These are phyloP conservation scores for Atkinsonella texensis DNA, from an alignment of 2,329 filamentous ascomycete genomes.

Conservation along the genomic window DNA sequence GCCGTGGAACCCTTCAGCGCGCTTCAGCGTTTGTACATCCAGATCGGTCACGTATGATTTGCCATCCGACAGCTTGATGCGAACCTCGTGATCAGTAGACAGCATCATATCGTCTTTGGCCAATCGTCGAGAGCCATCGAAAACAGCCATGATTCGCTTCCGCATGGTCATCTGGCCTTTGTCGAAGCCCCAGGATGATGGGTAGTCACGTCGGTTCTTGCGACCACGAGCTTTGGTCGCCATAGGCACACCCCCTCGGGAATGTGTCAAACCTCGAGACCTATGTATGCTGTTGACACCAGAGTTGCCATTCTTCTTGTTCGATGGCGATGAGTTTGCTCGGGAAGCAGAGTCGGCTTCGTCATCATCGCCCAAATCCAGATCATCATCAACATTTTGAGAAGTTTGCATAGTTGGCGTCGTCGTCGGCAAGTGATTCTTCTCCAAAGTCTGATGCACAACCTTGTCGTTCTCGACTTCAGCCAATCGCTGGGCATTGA, in stretches of 20 bases:
- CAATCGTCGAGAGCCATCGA: constrained; percentile 74
- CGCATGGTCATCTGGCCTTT: constrained; percentile 95
- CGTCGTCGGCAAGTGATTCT: constrained; percentile 44
- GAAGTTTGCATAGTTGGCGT: constrained; percentile 29
- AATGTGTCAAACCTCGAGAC: constrained; percentile 65
- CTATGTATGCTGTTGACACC: constrained; percentile 45
- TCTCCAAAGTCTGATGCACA: constrained; percentile 50
- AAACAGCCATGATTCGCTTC: constrained; percentile 89
- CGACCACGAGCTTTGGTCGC: constrained; percentile 52
- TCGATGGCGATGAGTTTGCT: constrained; percentile 26
- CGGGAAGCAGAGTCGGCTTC: constrained; percentile 33
- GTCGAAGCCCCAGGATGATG: constrained; percentile 84
- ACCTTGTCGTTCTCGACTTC: constrained; percentile 53
- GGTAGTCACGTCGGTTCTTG: constrained; percentile 90
- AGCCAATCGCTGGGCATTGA: constrained; percentile 55
- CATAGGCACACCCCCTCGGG: constrained; percentile 57
- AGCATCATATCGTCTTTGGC: constrained; percentile 99
- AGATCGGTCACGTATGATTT: constrained; percentile 83
- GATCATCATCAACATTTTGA: constrained; percentile 33
- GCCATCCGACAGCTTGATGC: constrained; percentile 64
- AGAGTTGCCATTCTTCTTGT: constrained; percentile 45
- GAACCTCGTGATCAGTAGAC: constrained; percentile 86
- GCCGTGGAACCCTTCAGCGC: constrained; percentile 71
- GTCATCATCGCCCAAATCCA: constrained; percentile 42
- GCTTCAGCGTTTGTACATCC: constrained; percentile 78